These are phyloP conservation scores for Vanrija sp. DNA, from an alignment of 1,284 basidiomycete species.

Conservation along the genomic window DNA sequence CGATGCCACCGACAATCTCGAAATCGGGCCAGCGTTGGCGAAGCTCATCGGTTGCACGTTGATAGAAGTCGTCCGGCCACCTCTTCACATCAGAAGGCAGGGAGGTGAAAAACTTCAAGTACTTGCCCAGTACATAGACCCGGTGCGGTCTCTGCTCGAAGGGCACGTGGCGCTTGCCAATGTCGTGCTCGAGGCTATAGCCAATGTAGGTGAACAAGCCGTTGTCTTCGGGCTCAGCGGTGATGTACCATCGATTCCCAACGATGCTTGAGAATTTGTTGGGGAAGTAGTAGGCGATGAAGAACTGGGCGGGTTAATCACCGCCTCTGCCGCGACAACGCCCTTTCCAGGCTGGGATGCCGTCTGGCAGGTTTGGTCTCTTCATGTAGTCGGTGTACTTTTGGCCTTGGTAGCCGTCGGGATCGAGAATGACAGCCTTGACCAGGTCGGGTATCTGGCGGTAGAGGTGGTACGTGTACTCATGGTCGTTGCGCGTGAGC, in stretches of 20 bases:
- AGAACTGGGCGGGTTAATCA: too few relatives aligned
- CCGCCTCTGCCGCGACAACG: background rate
- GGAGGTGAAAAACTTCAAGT: slow-evolving; percentile 15
- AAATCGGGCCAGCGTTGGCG: slow-evolving; percentile 13
- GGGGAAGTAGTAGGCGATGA: slow-evolving; percentile 22
- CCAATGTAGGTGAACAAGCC: slow-evolving; percentile 10
- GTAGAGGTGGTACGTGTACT: slow-evolving; percentile 24
- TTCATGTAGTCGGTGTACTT: slow-evolving; percentile 11
- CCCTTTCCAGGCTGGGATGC: slow-evolving; percentile 32
- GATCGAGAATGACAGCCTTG: slow-evolving; percentile 16
- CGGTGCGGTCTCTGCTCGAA: slow-evolving; percentile 14
- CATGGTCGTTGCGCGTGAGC: slow-evolving; percentile 18
- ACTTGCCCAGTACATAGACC: slow-evolving; percentile 25
- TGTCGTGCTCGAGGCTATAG: slow-evolving; percentile 8
- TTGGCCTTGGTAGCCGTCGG: slow-evolving; percentile 4
- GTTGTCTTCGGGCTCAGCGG: slow-evolving; percentile 8
- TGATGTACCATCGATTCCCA: slow-evolving; percentile 17
- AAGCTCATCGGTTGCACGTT: slow-evolving; percentile 11
- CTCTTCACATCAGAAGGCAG: too few relatives aligned
- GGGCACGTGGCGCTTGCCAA: background rate
- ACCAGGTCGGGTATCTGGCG: slow-evolving; percentile 23
- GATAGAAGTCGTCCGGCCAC: slow-evolving; percentile 1
- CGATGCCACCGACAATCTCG: slow-evolving; percentile 17
- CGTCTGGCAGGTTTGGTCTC: slow-evolving; percentile 8
- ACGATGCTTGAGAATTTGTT: slow-evolving; percentile 12